Percentiles rank a stretch among this genome's conserved stretches.
Conservation (phyloP, 352 stramenopile species). For the Globisporangium nodosum region DNA sequence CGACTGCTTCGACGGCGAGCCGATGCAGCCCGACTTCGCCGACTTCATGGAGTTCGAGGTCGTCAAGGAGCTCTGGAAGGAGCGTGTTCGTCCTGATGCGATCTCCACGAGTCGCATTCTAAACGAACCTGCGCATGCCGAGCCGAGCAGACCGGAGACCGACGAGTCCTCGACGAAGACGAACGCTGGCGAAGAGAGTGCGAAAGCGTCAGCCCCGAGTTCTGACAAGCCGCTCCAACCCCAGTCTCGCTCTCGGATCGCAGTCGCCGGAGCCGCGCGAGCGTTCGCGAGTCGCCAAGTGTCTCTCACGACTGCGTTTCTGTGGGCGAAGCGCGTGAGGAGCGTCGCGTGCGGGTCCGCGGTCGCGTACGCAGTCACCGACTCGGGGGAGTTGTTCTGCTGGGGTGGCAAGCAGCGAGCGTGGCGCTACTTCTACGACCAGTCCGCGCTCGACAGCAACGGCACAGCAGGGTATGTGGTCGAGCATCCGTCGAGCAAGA, state of each 20-base stretch:
- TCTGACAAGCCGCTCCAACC: background rate
- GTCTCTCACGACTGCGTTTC: slow-evolving; percentile 57
- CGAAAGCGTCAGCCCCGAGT: background rate
- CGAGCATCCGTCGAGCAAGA: slow-evolving; percentile 1
- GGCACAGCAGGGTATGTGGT: background rate
- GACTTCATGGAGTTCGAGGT: slow-evolving; percentile 71
- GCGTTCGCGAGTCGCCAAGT: slow-evolving; percentile 51
- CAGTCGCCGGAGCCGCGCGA: slow-evolving; percentile 27
- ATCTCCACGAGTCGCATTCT: background rate
- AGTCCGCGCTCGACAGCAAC: slow-evolving; percentile 16
- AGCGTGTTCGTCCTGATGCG: slow-evolving; percentile 37
- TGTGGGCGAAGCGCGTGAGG: slow-evolving; percentile 66
- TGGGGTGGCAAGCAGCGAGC: slow-evolving; percentile 67
- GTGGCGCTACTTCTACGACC: slow-evolving; percentile 74
- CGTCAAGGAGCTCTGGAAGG: slow-evolving; percentile 47
- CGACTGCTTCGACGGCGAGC: slow-evolving; percentile 54
- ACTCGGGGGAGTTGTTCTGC: slow-evolving; percentile 65
- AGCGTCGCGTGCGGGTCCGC: slow-evolving; percentile 42
- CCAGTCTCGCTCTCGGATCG: slow-evolving; percentile 26
- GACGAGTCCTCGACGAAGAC: background rate
- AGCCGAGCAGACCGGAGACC: background rate
- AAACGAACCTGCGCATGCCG: background rate
- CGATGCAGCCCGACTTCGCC: slow-evolving; percentile 50
- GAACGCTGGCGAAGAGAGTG: background rate
- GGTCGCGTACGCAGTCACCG: slow-evolving; percentile 61